Percentiles rank a stretch among this genome's conserved stretches.
phyloP scores from a whole-genome alignment of 495 filamentous ascomycete genomes.

The Penicillium malachiteum region DNA sequence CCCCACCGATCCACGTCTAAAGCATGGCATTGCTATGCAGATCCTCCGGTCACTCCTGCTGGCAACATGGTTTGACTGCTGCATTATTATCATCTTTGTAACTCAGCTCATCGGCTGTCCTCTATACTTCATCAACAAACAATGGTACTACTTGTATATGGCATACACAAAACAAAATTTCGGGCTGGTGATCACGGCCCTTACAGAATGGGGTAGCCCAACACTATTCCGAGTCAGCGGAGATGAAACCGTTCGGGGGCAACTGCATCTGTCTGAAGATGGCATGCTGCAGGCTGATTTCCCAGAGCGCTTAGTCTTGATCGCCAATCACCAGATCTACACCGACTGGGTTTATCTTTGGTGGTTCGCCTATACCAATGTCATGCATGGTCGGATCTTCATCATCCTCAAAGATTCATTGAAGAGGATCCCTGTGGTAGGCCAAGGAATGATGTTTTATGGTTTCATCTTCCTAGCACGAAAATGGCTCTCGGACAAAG shows the following conservation, averaged over 20 bases:
- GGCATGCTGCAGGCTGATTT: conserved; percentile 57
- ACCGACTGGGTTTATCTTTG: conserved; percentile 73
- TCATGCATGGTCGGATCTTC: conserved; percentile 66
- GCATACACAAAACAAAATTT: conserved; percentile 65
- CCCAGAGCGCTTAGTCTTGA: conserved; percentile 60
- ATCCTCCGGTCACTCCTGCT: conserved; percentile 62
- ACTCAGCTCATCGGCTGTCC: conserved; percentile 58
- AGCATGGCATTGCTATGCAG: conserved; percentile 66
- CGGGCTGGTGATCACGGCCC: conserved; percentile 56
- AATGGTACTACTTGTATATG: conserved; percentile 64
- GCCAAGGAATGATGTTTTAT: conserved; percentile 67
- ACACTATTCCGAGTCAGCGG: conserved; percentile 61
- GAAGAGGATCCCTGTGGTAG: conserved; percentile 62
- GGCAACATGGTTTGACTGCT: conserved; percentile 61
- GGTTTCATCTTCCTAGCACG: conserved; percentile 70
- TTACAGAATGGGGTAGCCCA: conserved; percentile 63
- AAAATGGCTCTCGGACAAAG: conserved; percentile 64
- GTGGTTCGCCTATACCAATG: conserved; percentile 65
- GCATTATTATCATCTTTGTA: conserved; percentile 50
- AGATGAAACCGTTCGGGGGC: conserved; percentile 57
- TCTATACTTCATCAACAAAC: conserved; percentile 59
- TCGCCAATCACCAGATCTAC: conserved; percentile 70
- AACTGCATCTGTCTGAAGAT: conserved; percentile 53
- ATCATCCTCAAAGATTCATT: conserved; percentile 70
- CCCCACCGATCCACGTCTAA: conserved; percentile 50